These are phyloP conservation scores for Penicillium psychrofluorescens DNA, from an alignment of 495 filamentous ascomycete genomes.

Conservation along the genomic window DNA sequence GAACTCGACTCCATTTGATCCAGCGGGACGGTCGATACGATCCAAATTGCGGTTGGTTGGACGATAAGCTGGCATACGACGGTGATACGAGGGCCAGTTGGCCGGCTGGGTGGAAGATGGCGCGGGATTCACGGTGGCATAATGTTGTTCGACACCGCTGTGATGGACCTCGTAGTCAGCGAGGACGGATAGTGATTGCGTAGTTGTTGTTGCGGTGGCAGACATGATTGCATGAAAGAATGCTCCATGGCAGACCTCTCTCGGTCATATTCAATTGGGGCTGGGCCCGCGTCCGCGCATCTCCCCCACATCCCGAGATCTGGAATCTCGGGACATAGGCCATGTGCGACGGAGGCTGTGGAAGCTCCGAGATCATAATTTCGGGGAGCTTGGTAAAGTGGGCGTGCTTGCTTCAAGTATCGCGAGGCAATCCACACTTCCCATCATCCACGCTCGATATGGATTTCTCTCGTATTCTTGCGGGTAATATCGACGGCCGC, in stretches of 20 bases:
- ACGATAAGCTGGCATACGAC: slow-evolving; percentile 42
- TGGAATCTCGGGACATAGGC: not conserved
- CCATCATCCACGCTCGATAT: slow-evolving; percentile 7
- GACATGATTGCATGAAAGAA: slow-evolving; percentile 24
- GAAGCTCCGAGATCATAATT: slow-evolving; percentile 1
- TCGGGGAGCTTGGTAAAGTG: not conserved
- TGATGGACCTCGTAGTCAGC: slow-evolving; percentile 44
- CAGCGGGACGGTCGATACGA: slow-evolving; percentile 29
- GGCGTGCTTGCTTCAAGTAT: no score
- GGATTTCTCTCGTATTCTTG: slow-evolving; percentile 30
- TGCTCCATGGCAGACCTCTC: not conserved
- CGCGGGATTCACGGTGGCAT: not conserved
- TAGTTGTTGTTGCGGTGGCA: slow-evolving; percentile 23
- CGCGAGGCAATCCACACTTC: no score
- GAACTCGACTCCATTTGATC: slow-evolving; percentile 32
- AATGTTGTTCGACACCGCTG: slow-evolving; percentile 13
- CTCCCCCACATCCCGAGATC: slow-evolving; percentile 24
- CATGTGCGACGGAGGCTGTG: not conserved
- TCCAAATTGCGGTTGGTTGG: slow-evolving; percentile 41
- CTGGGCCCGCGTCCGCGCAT: slow-evolving; percentile 3
- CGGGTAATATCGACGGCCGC: slow-evolving; percentile 40
- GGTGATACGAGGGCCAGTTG: slow-evolving; percentile 39
- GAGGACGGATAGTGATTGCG: slow-evolving; percentile 26
- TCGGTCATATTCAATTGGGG: not conserved
- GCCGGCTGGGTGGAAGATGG: slow-evolving; percentile 8